Evolutionary conservation across 208 protist species (phyloP), one percentile per base, ranked within the genome.

Genomic region (Naegleria fowleri): DNA sequence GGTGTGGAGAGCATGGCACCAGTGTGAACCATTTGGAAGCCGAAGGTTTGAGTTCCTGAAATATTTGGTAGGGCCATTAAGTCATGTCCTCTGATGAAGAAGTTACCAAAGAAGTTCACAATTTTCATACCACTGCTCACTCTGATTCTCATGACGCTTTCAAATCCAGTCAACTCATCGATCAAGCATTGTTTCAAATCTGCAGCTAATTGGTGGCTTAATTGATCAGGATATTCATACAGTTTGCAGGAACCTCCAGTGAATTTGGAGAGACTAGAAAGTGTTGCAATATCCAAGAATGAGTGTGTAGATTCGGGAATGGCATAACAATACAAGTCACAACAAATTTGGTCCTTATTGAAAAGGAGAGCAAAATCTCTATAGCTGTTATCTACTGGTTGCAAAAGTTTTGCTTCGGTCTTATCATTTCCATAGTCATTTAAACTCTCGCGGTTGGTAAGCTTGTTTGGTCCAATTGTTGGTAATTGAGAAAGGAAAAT

Each of bases 61-160:
- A 96, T 94, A 55, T 98, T 96, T 40, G 98, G 97, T 87, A 99
- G 93, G 13, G 97, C 93, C 5, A 99, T 94, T n/a, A 99, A 94
- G 91, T 99, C 98, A 0, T 96, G 95, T 86, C 96, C 94, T 0
- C 97, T 95, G 51, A 99, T 94, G 94, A 98, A 98, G 92, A 98
- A 99, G 94, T 99, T 97, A 5, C 98, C 98, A 91, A 98, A 98
- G 88, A 97, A 97, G 91, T 97, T 96, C 22, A 93, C 92, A 91
- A 97, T 94, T 11, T 95, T 94, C 19, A 97, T 83, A 5, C 97
- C 97, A 38, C 92, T 94, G 67, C 96, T 97, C 3, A 93, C 94
- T 51, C 98, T 95, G n/a, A 99, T 95, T 39, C 98, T 97, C 94
- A 99, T 95, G 52, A 99, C 97, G 58, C 96, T 95, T 93, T 99